A percentile compares a stretch with the other conserved stretches of the same genome.
phyloP scores from a whole-genome alignment of 2,329 filamentous ascomycete genomes.

The Apiospora sp. region DNA sequence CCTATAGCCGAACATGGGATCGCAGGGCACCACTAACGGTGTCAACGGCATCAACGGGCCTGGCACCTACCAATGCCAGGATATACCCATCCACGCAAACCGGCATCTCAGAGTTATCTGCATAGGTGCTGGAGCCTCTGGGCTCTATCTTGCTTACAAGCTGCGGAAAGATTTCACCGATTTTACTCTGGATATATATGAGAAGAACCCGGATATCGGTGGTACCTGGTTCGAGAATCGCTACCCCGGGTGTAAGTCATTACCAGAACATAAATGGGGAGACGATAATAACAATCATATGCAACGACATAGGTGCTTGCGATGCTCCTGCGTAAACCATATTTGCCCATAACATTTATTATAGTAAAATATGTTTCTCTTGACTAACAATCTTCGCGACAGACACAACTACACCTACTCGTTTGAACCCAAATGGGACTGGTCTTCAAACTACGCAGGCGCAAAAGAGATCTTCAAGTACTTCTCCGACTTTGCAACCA shows the following conservation, averaged over 20 bases:
- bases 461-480: conserved; percentile 30
- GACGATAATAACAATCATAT: neutral
- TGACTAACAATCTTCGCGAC: neutral
- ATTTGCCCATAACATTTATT: neutral
- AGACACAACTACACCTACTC: conserved; percentile 31
- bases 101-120: conserved; percentile 50
- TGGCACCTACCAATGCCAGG: neutral
- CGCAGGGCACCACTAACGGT: neutral
- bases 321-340: neutral
- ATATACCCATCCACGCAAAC: neutral
- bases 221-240: conserved; percentile 68
- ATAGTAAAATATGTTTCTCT: too few species aligned
- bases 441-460: conserved; percentile 30
- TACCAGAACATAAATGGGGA: neutral
- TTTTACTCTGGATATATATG: conserved; percentile 59
- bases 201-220: conserved; percentile 63
- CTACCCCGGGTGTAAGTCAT: conserved; percentile 63
- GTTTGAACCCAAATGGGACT: conserved; percentile 32
- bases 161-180: conserved; percentile 50
- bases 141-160: conserved; percentile 54
- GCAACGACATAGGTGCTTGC: neutral
- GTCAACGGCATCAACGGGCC: neutral
- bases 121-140: conserved; percentile 55
- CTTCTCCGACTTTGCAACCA: conserved; percentile 33
- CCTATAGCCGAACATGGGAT: neutral